A percentile compares a stretch with the other conserved stretches of the same genome.
phyloP scores from a whole-genome alignment of 2,329 filamentous ascomycete genomes.

The Cladophialophora bantiana region DNA sequence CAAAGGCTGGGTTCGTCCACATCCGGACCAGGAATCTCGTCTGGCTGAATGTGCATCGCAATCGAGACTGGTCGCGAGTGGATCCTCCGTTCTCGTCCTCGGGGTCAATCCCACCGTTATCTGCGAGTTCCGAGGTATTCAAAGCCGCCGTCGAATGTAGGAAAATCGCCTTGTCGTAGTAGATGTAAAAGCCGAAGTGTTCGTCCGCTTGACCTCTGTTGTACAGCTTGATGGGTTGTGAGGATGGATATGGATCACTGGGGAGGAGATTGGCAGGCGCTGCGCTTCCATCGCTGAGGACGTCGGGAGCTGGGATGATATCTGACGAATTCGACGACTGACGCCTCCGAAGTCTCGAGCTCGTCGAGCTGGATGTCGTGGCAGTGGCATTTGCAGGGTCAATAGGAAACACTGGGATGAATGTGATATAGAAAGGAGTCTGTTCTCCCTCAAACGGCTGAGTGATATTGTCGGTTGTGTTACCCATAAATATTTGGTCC shows the following conservation, averaged over 20 bases:
- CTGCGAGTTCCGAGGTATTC: constrained; percentile 29
- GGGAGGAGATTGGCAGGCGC: constrained; percentile 76
- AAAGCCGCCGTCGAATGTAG: constrained; percentile 50
- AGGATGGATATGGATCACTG: constrained; percentile 55
- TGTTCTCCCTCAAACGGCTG: constrained; percentile 79
- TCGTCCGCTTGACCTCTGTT: constrained; percentile 81
- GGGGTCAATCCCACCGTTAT: constrained; percentile 46
- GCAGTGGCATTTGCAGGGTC: constrained; percentile 46
- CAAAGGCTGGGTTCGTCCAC: constrained; percentile 61
- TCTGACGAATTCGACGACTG: constrained; percentile 40
- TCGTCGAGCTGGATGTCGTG: constrained; percentile 26
- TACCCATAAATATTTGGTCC: constrained; percentile 82
- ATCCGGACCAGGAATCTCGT: constrained; percentile 69
- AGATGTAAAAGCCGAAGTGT: constrained; percentile 93
- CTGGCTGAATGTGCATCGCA: constrained; percentile 65
- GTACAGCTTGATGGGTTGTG: constrained; percentile 82
- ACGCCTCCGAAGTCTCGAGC: constrained; percentile 35
- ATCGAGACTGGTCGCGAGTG: constrained; percentile 53
- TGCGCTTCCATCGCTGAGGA: constrained; percentile 67
- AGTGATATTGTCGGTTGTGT: constrained; percentile 78
- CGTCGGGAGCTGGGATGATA: constrained; percentile 37
- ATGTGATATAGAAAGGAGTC: constrained; percentile 86
- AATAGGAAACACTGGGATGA: constrained; percentile 58
- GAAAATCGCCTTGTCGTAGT: constrained; percentile 88
- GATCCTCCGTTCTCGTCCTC: constrained; percentile 59